Evolutionary conservation across 2,329 filamentous ascomycete species (phyloP).

Genomic region (Ascochyta koolunga): DNA sequence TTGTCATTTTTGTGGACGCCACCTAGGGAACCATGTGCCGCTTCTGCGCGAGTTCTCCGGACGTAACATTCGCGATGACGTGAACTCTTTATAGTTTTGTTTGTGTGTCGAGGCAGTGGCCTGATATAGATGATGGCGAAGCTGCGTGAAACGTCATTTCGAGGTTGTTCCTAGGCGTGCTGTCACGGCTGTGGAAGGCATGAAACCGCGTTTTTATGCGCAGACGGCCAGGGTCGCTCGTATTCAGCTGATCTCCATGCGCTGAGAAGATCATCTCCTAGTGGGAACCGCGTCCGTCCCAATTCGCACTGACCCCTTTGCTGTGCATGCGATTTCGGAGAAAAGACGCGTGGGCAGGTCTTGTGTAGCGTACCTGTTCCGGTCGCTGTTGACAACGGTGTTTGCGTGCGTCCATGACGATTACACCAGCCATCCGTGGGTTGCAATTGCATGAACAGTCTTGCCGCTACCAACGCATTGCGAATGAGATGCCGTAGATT

Average conservation of each 20-base stretch:
- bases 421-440: conserved; percentile 6
- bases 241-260: conserved; percentile 14
- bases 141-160: conserved; percentile 19
- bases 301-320: conserved; percentile 17
- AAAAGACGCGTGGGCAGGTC: conserved; percentile 6
- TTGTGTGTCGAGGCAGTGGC: conserved; percentile 1
- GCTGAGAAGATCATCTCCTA: conserved; percentile 23
- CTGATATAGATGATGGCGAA: conserved; percentile 3
- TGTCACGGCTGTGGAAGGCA: conserved; percentile 3
- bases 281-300: conserved; percentile 13
- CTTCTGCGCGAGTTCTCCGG: not conserved
- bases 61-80: conserved; percentile 7
- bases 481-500: conserved; percentile 11
- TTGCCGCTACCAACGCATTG: conserved; percentile 10
- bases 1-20: not conserved
- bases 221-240: conserved; percentile 6
- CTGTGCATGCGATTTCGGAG: conserved; percentile 18
- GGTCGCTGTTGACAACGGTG: conserved; percentile 11
- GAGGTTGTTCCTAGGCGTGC: conserved; percentile 19
- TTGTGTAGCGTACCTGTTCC: conserved; percentile 2
- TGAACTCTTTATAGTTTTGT: conserved; percentile 2
- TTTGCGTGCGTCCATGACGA: conserved; percentile 11
- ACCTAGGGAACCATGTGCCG: not conserved
- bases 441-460: conserved; percentile 2
- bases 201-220: conserved; percentile 24